These are phyloP conservation scores for Phytophthora crassamura DNA, from an alignment of 352 stramenopile genomes.

Conservation along the genomic window DNA sequence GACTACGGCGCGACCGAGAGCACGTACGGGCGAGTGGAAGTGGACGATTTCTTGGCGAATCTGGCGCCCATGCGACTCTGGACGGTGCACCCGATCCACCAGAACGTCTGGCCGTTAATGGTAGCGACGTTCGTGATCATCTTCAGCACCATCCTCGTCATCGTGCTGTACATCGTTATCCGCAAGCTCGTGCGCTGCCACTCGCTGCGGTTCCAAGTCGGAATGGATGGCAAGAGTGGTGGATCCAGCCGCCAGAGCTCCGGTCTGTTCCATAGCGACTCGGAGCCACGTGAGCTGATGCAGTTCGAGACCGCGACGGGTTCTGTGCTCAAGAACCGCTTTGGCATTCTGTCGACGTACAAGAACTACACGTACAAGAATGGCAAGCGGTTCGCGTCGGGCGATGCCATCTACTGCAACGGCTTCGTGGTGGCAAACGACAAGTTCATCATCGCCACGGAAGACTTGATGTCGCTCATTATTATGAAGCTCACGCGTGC, in stretches of 20 bases:
- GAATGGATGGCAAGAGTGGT: constrained; percentile 3
- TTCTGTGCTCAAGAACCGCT: constrained; percentile 39
- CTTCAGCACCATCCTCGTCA: constrained; percentile 33
- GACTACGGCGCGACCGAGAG: constrained; percentile 17
- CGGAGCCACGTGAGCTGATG: constrained; percentile 26
- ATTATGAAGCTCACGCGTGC: constrained; percentile 51
- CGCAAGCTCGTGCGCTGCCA: constrained; percentile 28
- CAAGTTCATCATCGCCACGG: constrained; percentile 56
- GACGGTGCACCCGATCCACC: constrained; percentile 31
- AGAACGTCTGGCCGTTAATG: constrained; percentile 28
- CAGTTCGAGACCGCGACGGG: constrained; percentile 45
- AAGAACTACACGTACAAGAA: constrained; percentile 50
- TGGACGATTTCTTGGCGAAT: constrained; percentile 30
- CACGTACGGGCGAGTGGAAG: constrained; percentile 19
- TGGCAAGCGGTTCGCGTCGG: constrained; percentile 26
- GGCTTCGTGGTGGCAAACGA: constrained; percentile 62
- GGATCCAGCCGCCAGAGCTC: constrained; percentile 12
- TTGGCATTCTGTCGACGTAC: constrained; percentile 48
- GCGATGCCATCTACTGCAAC: constrained; percentile 64
- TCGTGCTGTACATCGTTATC: constrained; percentile 37
- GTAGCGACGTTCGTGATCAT: constrained; percentile 31
- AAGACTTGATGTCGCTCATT: constrained; percentile 47
- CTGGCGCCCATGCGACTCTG: constrained; percentile 43
- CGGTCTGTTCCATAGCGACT: constrained; percentile 16
- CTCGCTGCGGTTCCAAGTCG: constrained; percentile 13